Evolutionary conservation across 2,329 filamentous ascomycete species (phyloP).

Genomic region (Ceratocystis ficicola): DNA sequence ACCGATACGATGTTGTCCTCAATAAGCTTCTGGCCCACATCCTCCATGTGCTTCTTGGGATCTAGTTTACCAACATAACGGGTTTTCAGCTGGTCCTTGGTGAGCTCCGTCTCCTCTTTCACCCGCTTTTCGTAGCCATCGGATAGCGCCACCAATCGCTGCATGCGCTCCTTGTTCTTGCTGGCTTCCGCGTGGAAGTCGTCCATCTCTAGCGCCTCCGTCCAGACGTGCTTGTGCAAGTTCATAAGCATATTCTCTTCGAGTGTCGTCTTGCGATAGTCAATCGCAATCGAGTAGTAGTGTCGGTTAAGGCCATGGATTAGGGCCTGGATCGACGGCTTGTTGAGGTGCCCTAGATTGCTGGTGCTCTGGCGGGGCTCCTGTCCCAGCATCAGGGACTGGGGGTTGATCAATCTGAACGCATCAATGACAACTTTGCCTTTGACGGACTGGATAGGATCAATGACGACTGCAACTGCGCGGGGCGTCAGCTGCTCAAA

Average conservation of each 20-base stretch:
- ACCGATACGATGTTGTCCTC: slow-evolving; percentile 99
- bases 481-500: slow-evolving; percentile 97
- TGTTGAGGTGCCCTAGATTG: slow-evolving; percentile 95
- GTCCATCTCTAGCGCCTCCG: slow-evolving; percentile 91
- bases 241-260: slow-evolving; percentile 99
- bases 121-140: slow-evolving; percentile 98
- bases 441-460: slow-evolving; percentile 98
- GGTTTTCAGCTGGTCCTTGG: slow-evolving; percentile 95
- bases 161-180: slow-evolving; percentile 76
- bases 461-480: slow-evolving; percentile 93
- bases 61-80: slow-evolving; percentile 98
- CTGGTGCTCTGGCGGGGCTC: slow-evolving; percentile 96
- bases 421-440: slow-evolving; percentile 99
- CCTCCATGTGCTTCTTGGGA: slow-evolving; percentile 97
- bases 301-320: slow-evolving; percentile 97
- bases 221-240: slow-evolving; percentile 98
- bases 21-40: slow-evolving; percentile 90
- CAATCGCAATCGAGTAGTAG: slow-evolving; percentile 98
- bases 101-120: slow-evolving; percentile 95
- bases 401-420: slow-evolving; percentile 95
- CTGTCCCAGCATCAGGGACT: slow-evolving; percentile 94
- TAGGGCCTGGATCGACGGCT: slow-evolving; percentile 97
- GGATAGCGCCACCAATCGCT: slow-evolving; percentile 75
- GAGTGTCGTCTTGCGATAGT: slow-evolving; percentile 92
- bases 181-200: slow-evolving; percentile 78